Evolutionary conservation across 164 flowering plant species (phyloP).

Genomic region (Annona cherimola): DNA sequence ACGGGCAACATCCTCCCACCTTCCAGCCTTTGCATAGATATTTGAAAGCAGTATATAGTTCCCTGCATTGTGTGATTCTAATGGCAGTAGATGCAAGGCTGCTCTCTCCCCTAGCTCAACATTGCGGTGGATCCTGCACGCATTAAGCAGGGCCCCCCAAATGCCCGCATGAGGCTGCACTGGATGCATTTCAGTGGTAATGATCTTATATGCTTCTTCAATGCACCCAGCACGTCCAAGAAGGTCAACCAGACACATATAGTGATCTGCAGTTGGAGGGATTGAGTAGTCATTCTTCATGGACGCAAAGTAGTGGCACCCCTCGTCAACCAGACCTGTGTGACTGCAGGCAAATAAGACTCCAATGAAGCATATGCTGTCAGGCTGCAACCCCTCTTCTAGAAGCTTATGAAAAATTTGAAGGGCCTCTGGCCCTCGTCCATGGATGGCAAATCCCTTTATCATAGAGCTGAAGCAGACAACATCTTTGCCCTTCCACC

Average conservation of each 20-base stretch:
- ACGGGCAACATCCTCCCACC: constrained; percentile 15
- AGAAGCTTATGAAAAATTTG: constrained; percentile 12
- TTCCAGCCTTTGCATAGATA: constrained; percentile 17
- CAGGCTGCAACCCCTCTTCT: constrained; percentile 17
- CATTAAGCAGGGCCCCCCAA: constrained; percentile 23
- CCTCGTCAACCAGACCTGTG: constrained; percentile 19
- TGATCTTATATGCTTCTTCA: constrained; percentile 15
- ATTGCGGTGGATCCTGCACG: constrained; percentile 14
- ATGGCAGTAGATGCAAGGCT: constrained; percentile 14
- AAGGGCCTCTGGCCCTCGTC: constrained; percentile 17
- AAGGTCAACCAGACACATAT: constrained; percentile 23
- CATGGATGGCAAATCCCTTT: constrained; percentile 19
- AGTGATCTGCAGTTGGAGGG: constrained; percentile 22
- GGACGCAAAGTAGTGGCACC: constrained; percentile 11
- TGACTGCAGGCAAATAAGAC: constrained; percentile 24
- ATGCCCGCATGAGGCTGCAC: constrained; percentile 23
- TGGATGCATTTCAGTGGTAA: constrained; percentile 12
- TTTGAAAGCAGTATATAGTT: constrained; percentile 21
- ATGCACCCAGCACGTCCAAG: constrained; percentile 21
- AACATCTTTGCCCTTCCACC: constrained; percentile 17
- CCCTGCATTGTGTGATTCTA: constrained; percentile 22
- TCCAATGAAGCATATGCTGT: constrained; percentile 19
- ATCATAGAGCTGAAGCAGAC: constrained; percentile 21
- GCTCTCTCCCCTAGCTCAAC: constrained; percentile 19
- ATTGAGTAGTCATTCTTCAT: constrained; percentile 21